These are phyloP conservation scores for Phoma sp. DNA, from an alignment of 2,329 filamentous ascomycete species.

Conservation along the genomic window DNA sequence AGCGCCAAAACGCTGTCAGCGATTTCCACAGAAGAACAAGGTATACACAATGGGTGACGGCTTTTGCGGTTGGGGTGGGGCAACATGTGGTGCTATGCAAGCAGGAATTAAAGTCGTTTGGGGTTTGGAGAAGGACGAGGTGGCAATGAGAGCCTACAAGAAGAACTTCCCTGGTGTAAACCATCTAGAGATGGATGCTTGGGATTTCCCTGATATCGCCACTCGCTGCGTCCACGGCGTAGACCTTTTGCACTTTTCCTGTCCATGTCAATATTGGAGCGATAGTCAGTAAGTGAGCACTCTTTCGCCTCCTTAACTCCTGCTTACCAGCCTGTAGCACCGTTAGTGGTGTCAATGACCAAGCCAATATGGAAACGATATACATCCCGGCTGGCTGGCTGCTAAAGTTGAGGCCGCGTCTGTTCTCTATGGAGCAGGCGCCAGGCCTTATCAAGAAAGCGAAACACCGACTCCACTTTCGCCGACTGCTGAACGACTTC, in stretches of 20 bases:
- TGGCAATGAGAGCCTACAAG: conserved; percentile 20
- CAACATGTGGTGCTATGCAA: conserved; percentile 27
- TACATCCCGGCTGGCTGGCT: conserved; percentile 24
- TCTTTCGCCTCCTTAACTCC: not conserved
- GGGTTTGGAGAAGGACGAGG: conserved; percentile 28
- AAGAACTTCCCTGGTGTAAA: conserved; percentile 18
- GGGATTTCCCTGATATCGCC: too few species aligned
- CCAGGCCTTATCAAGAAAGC: conserved; percentile 1
- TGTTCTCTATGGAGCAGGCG: conserved; percentile 17
- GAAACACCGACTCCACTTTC: conserved; percentile 19
- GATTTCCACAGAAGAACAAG: not conserved
- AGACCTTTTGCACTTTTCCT: conserved; percentile 27
- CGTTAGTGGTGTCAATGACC: conserved; percentile 22
- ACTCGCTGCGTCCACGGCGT: conserved; percentile 7
- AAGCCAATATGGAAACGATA: conserved; percentile 29
- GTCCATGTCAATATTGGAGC: conserved; percentile 27
- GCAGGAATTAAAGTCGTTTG: conserved; percentile 19
- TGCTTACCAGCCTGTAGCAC: conserved; percentile 19
- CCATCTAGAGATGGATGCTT: not conserved
- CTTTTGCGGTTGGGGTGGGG: conserved; percentile 34
- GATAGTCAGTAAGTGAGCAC: conserved; percentile 24
- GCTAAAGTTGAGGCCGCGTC: conserved; percentile 20
- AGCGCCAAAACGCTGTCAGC: not conserved
- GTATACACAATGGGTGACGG: conserved; percentile 22
- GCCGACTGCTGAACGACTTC: conserved; percentile 26